Conservation (phyloP, 1,139 yeast species). For the Spathaspora sp. region DNA sequence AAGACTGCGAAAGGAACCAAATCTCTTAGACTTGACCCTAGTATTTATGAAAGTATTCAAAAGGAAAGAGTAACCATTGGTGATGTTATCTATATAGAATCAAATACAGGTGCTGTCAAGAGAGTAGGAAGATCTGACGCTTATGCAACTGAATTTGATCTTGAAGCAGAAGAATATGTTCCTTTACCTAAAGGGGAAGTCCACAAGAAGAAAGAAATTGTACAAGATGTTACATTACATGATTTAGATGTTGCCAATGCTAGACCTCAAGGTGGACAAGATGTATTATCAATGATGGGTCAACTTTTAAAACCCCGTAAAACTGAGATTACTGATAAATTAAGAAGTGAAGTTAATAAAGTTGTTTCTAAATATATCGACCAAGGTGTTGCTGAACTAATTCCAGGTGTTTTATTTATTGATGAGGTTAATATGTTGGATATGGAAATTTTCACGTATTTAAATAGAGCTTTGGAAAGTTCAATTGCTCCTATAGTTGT, state of each 20-base stretch:
- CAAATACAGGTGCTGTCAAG: slow-evolving; percentile 96
- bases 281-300: slow-evolving; percentile 98
- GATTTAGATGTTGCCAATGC: slow-evolving; percentile 97
- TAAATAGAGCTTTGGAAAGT: slow-evolving; percentile 91
- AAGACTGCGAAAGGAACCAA: slow-evolving; percentile 97
- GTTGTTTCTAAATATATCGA: slow-evolving; percentile 95
- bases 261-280: slow-evolving; percentile 98
- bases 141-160: slow-evolving; percentile 95
- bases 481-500: slow-evolving; percentile 93
- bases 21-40: slow-evolving; percentile 88
- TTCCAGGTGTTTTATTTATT: slow-evolving; percentile 96
- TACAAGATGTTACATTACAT: slow-evolving; percentile 94
- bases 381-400: slow-evolving; percentile 96
- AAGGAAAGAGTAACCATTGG: slow-evolving; percentile 94
- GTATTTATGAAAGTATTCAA: slow-evolving; percentile 93
- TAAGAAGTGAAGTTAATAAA: slow-evolving; percentile 89
- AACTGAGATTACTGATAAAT: slow-evolving; percentile 97
- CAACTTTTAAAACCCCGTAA: slow-evolving; percentile 93
- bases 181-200: slow-evolving; percentile 99
- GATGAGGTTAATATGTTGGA: slow-evolving; percentile 99
- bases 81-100: slow-evolving; percentile 94
- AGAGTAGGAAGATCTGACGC: slow-evolving; percentile 98
- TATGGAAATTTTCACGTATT: slow-evolving; percentile 90
- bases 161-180: slow-evolving; percentile 98
- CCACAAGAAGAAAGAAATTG: slow-evolving; percentile 96